Conservation (phyloP, 176 grass and related monocot genomes). For the Carex cristatella region DNA sequence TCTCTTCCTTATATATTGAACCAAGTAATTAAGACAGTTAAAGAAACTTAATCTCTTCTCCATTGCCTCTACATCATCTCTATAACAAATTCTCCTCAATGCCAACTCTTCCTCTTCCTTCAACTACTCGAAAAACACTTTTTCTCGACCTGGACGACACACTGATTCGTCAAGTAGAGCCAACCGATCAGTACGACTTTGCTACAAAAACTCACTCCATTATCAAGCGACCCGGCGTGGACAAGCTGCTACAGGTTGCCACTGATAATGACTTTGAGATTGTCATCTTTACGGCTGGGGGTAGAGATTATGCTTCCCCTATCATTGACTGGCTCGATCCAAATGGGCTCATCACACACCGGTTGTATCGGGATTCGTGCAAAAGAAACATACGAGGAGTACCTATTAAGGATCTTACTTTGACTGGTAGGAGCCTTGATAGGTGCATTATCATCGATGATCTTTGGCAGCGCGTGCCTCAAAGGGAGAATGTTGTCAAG, state of each 20-base stretch:
- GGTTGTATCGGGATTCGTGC: slow-evolving; percentile 6
- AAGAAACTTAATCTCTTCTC: background rate
- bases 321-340: slow-evolving; percentile 10
- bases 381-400: background rate
- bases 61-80: background rate
- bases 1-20: too few relatives aligned
- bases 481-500: background rate
- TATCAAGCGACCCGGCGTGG: background rate
- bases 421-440: background rate
- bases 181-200: too few relatives aligned
- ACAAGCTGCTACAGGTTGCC: background rate
- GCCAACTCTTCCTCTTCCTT: background rate
- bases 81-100: background rate
- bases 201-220: background rate
- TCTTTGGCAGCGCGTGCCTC: background rate
- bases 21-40: too few relatives aligned
- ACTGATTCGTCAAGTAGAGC: too few relatives aligned
- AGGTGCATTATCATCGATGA: slow-evolving; percentile 1
- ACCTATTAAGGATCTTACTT: background rate
- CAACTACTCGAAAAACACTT: background rate
- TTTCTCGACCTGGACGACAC: too few relatives aligned
- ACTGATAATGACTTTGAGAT: background rate
- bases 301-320: background rate
- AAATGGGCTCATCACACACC: background rate
- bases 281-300: background rate